Base-by-base conservation (phyloP, 2,329 filamentous ascomycete genomes). In the Penicillium glabrum region DNA sequence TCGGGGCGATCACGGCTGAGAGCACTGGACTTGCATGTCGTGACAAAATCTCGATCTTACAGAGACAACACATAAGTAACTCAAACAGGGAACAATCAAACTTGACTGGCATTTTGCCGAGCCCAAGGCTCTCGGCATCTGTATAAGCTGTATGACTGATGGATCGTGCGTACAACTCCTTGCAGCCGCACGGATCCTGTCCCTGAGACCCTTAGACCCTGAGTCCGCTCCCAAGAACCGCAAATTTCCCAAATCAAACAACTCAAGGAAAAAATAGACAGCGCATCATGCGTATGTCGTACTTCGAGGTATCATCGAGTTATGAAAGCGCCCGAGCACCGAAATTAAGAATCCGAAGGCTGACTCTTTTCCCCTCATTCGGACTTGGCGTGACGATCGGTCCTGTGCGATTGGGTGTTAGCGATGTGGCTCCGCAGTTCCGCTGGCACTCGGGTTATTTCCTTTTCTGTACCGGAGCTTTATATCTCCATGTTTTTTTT, bases 341-440 rank as follows among this genome's bases (percentile, higher is more conserved):
- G 45, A 13, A 13, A 23, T 45, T 13, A 31, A 47, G 43, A 57
- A 51, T 47, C 58, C 56, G 54, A 43, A 56, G 31, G 9, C 23
- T 47, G 50, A 16, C 24, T 26, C 23, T 48, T 49, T 46, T 49
- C 53, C 44, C 53, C 60, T 57, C 54, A 46, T 49, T 33, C 31
- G 24, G 53, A 44, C 61, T 63, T 66, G 63, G 62, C 62, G 48
- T 19, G 63, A 53, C 55, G 62, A 66, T 66, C 63, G 31, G 43
- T 39, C 50, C 5, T 8, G 21, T 49, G 9, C 46, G 7, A 61
- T 64, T 63, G 62, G 61, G 35, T 21, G 39, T 26, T n/a, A 13
- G 14, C n/a, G 7, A 24, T 41, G 19, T 46, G 26, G 27, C 27
- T 46, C 46, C 48, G 39, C 39, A 39, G 27, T 19, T 59, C 51